Evolutionary conservation across 2,329 filamentous ascomycete species (phyloP).

Genomic region (Colletotrichum theobromicola): DNA sequence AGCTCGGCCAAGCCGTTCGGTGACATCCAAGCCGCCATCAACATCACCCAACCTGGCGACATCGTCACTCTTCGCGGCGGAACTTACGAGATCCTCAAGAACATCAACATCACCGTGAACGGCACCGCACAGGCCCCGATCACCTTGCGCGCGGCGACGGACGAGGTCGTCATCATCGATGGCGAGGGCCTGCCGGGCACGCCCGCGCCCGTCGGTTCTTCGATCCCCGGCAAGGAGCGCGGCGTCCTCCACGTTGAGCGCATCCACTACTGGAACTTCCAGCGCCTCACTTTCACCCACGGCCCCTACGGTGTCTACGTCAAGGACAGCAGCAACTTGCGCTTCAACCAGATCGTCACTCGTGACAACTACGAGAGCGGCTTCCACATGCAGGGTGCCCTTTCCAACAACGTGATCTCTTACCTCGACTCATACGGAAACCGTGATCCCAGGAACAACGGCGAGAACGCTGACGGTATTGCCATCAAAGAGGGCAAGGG

Average conservation of each 20-base stretch:
- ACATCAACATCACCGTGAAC: slow-evolving; percentile 51
- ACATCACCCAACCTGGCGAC: slow-evolving; percentile 49
- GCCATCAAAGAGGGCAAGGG: slow-evolving; percentile 49
- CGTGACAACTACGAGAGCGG: slow-evolving; percentile 43
- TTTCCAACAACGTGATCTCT: slow-evolving; percentile 35
- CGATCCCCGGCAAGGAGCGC: slow-evolving; percentile 43
- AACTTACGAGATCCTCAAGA: slow-evolving; percentile 45
- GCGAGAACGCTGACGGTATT: slow-evolving; percentile 49
- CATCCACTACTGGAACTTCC: slow-evolving; percentile 38
- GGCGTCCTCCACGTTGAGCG: slow-evolving; percentile 51
- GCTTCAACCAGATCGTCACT: slow-evolving; percentile 37
- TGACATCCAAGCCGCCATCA: slow-evolving; percentile 51
- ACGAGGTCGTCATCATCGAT: slow-evolving; percentile 50
- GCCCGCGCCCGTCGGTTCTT: slow-evolving; percentile 43
- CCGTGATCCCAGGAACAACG: slow-evolving; percentile 49
- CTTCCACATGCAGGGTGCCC: slow-evolving; percentile 34
- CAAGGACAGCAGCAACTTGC: slow-evolving; percentile 38
- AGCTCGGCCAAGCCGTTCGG: slow-evolving; percentile 42
- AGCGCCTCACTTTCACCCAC: slow-evolving; percentile 38
- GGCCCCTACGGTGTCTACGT: slow-evolving; percentile 41
- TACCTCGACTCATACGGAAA: slow-evolving; percentile 43
- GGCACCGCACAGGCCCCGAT: slow-evolving; percentile 44
- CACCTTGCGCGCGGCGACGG: slow-evolving; percentile 45
- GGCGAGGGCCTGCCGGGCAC: slow-evolving; percentile 45
- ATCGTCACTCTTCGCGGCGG: slow-evolving; percentile 38